phyloP scores from a whole-genome alignment of 2,329 filamentous ascomycete species.

The Venturia aucupariae region DNA sequence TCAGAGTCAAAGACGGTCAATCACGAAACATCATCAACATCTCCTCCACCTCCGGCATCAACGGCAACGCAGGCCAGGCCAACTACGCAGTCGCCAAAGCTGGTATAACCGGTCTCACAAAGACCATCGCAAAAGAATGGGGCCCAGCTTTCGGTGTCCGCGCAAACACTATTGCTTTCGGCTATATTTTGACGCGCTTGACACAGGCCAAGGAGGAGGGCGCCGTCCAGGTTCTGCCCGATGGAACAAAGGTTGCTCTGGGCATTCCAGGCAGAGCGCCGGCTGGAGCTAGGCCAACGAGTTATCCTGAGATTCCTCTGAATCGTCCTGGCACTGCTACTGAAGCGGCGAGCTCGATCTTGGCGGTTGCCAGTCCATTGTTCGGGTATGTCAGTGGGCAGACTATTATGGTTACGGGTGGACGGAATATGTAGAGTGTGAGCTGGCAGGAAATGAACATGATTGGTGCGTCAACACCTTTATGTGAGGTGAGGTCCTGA shows the following conservation, averaged over 20 bases:
- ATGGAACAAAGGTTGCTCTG: constrained; percentile 47
- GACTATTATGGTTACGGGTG: constrained; percentile 79
- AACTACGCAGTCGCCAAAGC: constrained; percentile 85
- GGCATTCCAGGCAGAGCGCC: constrained; percentile 33
- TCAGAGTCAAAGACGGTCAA: constrained; percentile 76
- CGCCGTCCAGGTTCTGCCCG: constrained; percentile 66
- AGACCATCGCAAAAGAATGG: constrained; percentile 89
- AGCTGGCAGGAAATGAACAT: not conserved
- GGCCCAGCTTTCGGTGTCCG: constrained; percentile 74
- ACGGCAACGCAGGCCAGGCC: constrained; percentile 84
- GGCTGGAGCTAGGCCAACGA: constrained; percentile 27
- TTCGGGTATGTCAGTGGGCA: constrained; percentile 81
- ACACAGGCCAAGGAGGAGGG: constrained; percentile 80
- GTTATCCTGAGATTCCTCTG: constrained; percentile 61
- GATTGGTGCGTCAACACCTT: not conserved
- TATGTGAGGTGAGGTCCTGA: not conserved
- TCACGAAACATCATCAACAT: constrained; percentile 76
- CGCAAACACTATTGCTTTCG: constrained; percentile 77
- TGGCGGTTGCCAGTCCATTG: constrained; percentile 72
- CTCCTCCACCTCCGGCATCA: constrained; percentile 67
- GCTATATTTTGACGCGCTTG: constrained; percentile 68
- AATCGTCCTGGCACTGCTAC: constrained; percentile 66
- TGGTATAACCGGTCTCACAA: constrained; percentile 71
- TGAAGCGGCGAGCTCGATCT: constrained; percentile 68
- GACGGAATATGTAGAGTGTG: constrained; percentile 47